Conservation (phyloP, 495 filamentous ascomycete species). For the Hypoxylon subgilvum region DNA sequence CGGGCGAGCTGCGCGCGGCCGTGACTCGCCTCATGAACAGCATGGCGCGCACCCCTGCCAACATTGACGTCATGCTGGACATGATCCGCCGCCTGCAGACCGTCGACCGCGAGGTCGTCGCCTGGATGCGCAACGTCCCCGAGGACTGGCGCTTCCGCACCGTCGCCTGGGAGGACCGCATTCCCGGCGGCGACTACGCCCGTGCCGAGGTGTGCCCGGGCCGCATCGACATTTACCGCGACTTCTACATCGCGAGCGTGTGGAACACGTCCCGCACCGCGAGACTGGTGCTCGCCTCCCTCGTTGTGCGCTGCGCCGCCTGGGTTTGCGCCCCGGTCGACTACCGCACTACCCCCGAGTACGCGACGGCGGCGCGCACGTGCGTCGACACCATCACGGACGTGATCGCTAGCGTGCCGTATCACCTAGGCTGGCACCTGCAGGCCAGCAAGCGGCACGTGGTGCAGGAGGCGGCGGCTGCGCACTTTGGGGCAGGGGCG, state of each 20-base stretch:
- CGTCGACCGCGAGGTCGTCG: slow-evolving; percentile 49
- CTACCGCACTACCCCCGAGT: slow-evolving; percentile 60
- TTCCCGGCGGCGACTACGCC: slow-evolving; percentile 47
- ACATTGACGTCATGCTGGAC: slow-evolving; percentile 46
- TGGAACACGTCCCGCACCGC: slow-evolving; percentile 55
- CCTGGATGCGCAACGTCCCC: slow-evolving; percentile 52
- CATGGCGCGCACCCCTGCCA: slow-evolving; percentile 43
- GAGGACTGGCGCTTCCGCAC: slow-evolving; percentile 49
- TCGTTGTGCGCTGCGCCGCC: slow-evolving; percentile 57
- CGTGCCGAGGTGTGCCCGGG: slow-evolving; percentile 57
- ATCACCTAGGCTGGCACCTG: slow-evolving; percentile 56
- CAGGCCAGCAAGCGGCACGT: slow-evolving; percentile 25
- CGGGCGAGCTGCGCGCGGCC: slow-evolving; percentile 55
- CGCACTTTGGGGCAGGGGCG: background rate
- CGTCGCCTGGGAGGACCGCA: slow-evolving; percentile 52
- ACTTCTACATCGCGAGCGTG: slow-evolving; percentile 56
- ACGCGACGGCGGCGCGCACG: slow-evolving; percentile 48
- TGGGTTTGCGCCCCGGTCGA: slow-evolving; percentile 59
- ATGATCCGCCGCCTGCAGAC: slow-evolving; percentile 51
- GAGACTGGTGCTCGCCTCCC: slow-evolving; percentile 52
- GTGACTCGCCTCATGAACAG: slow-evolving; percentile 48
- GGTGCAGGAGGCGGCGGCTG: slow-evolving; percentile 7
- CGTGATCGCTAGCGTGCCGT: slow-evolving; percentile 59
- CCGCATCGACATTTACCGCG: slow-evolving; percentile 56
- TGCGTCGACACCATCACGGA: slow-evolving; percentile 55